These are phyloP conservation scores for Podaxis sp. DNA, from an alignment of 768 basidiomycete species.

Conservation along the genomic window DNA sequence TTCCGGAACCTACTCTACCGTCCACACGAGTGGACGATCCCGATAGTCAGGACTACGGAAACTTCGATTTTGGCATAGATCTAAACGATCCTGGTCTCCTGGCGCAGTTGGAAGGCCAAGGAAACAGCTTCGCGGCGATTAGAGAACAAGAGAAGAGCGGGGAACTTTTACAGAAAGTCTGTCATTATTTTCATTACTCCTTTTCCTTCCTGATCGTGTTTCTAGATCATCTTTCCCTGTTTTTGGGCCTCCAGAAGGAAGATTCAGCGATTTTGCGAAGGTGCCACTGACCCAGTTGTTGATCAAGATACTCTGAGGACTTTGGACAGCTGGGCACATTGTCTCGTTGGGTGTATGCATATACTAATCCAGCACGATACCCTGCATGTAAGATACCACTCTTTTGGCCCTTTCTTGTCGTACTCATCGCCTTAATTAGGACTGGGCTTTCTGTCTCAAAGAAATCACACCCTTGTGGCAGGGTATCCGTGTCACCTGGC, in stretches of 20 bases:
- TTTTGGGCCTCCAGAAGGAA: conserved; percentile 5
- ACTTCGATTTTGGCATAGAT: conserved; percentile 8
- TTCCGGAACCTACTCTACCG: neutral
- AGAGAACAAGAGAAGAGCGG: conserved; percentile 1
- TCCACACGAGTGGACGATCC: neutral
- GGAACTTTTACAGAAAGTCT: conserved; percentile 1
- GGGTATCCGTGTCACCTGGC: neutral
- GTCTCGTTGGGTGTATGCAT: conserved; percentile 7
- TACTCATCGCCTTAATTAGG: neutral
- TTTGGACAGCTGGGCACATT: conserved; percentile 9
- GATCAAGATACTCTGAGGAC: neutral
- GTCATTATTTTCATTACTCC: neutral
- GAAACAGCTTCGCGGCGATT: neutral
- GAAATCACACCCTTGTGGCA: conserved; percentile 5
- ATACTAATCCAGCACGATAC: conserved; percentile 6
- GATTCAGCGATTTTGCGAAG: conserved; percentile 7
- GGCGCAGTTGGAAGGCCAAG: neutral
- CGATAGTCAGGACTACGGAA: conserved; percentile 10
- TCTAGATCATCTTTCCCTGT: conserved; percentile 9
- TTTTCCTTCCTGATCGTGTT: neutral
- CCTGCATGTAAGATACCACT: neutral
- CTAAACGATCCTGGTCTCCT: conserved; percentile 5
- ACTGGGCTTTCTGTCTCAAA: conserved; percentile 5
- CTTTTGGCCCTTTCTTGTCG: neutral
- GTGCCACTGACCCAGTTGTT: neutral